Base-by-base conservation (phyloP, 1,284 basidiomycete species). In the Leccinum subspadiceum region DNA sequence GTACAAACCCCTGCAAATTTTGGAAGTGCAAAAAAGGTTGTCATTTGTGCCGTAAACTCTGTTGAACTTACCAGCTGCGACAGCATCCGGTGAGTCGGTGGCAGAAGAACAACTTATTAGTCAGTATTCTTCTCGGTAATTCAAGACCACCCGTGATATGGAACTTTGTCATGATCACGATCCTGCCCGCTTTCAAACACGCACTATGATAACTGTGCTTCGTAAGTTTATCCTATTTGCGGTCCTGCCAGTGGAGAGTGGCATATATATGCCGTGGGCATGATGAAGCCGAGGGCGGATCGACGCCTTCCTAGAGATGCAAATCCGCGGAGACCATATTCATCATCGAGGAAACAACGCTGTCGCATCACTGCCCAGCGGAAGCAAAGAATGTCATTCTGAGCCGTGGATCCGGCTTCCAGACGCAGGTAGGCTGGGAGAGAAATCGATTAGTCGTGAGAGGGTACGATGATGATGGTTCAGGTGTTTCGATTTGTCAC, bases 1-100 rank as follows among this genome's bases (percentile, higher is more conserved):
- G 26, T 57, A 29, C 37, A 29, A 17, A n/a, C 5, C 20, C 24
- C 29, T 29, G 15, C 37, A 35, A 4, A 17, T 26, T 22, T 35
- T 24, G 13, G 17, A 49, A 39, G 29, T 37, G 10, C n/a, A 53
- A 35, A 39, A 39, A 52, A 48, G 17, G 15, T 44, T 46, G 13
- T 46, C 48, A 26, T n/a, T n/a, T 20, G 59, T 71, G 68, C 58
- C 69, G 66, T 68, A 68, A 71, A 56, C 53, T 48, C 33, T 41
- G 56, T 49, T 20, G 17, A 58, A 53, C 58, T 50, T 31, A 51
- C 29, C 29, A 46, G 44, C 44, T 54, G 60, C 37, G 31, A 63
- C 22, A 31, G 33, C 53, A 51, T n/a, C 37, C 54, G 44, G 44
- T 50, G 52, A 44, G 49, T 56, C 49, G 22, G 22, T 60, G 41